Conservation (phyloP, 495 filamentous ascomycete species). For the Aspergillus wentii region DNA sequence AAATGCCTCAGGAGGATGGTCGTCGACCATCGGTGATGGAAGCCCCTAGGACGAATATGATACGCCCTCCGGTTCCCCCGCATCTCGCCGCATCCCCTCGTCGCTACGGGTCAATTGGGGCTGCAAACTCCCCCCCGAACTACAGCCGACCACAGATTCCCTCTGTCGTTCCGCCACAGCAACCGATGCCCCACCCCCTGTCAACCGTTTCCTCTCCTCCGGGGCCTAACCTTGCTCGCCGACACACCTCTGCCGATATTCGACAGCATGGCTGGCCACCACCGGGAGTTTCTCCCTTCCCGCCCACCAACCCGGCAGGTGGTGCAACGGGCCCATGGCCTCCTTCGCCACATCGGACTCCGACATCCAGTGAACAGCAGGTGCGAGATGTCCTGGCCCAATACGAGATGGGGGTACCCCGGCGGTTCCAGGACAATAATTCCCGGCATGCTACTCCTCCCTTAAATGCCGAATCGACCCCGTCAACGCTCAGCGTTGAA, state of each 20-base stretch:
- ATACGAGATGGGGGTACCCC: constrained; percentile 69
- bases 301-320: constrained; percentile 61
- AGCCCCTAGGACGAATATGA: constrained; percentile 23
- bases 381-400: constrained; percentile 75
- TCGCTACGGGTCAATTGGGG: constrained; percentile 81
- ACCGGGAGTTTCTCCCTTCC: constrained; percentile 48
- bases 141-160: constrained; percentile 61
- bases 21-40: constrained; percentile 57
- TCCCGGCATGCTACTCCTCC: constrained; percentile 75
- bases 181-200: constrained; percentile 68
- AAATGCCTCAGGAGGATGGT: constrained; percentile 79
- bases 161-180: constrained; percentile 61
- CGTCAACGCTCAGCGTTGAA: constrained; percentile 44
- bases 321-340: too few relatives aligned
- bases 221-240: constrained; percentile 64
- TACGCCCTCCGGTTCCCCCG: constrained; percentile 71
- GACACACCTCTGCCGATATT: constrained; percentile 96
- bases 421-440: constrained; percentile 43
- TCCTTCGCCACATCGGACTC: constrained; percentile 69
- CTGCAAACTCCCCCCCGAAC: constrained; percentile 64
- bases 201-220: constrained; percentile 71
- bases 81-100: constrained; percentile 74
- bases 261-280: constrained; percentile 83
- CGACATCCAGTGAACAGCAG: constrained; percentile 67
- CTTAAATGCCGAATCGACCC: constrained; percentile 44